Percentiles rank a stretch among this genome's conserved stretches.
phyloP scores from a whole-genome alignment of 1,139 yeast genomes.

The Candida neerlandica region DNA sequence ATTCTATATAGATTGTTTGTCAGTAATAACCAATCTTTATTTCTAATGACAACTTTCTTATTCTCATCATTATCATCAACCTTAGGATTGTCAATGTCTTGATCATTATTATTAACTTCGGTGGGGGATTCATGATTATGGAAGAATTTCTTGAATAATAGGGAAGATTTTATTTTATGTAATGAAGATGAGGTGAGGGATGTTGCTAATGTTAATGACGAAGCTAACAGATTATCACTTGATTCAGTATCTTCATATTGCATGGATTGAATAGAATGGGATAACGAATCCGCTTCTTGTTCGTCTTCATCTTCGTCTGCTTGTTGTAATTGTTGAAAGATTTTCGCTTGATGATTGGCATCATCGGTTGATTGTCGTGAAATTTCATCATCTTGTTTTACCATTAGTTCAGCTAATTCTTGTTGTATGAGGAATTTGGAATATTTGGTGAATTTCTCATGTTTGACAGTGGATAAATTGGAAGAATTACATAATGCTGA shows the following conservation, averaged over 20 bases:
- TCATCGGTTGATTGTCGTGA: constrained; percentile 25
- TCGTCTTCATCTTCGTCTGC: constrained; percentile 23
- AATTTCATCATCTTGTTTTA: constrained; percentile 37
- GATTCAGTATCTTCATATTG: constrained; percentile 25
- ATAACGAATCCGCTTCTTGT: constrained; percentile 28
- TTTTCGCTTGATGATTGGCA: constrained; percentile 11
- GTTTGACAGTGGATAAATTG: constrained; percentile 5
- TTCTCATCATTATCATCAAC: constrained; percentile 13
- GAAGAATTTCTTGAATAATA: constrained; percentile 35
- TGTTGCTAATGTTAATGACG: constrained; percentile 39
- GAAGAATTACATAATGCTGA: constrained; percentile 33
- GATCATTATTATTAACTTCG: not conserved
- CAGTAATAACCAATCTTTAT: constrained; percentile 13
- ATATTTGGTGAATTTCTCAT: constrained; percentile 5
- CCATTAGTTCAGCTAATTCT: constrained; percentile 20
- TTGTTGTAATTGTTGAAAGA: constrained; percentile 8
- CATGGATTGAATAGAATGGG: constrained; percentile 12
- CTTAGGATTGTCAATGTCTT: constrained; percentile 3
- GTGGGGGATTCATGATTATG: constrained; percentile 3
- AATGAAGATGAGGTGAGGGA: constrained; percentile 36
- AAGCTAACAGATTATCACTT: constrained; percentile 33
- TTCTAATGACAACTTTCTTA: constrained; percentile 13
- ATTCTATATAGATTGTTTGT: constrained; percentile 29
- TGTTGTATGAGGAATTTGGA: constrained; percentile 8
- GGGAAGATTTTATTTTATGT: constrained; percentile 35